Base-by-base conservation (phyloP, 306 rosid genomes). In the Prosopis cineraria region DNA sequence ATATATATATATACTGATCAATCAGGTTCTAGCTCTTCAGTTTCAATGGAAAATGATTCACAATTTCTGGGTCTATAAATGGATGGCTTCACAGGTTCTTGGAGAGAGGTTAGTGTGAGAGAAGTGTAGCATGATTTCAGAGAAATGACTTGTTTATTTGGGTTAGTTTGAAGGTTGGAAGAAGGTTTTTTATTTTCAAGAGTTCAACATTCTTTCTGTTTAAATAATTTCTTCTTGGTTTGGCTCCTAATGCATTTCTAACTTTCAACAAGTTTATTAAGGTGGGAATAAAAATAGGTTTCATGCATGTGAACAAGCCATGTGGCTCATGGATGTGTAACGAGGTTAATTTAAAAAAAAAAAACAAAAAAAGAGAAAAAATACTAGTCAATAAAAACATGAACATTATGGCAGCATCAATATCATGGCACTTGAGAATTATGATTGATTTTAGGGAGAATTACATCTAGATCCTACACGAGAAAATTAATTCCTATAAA, bases 51-150 rank as follows among this genome's bases (percentile, higher is more conserved):
- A 67, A 65, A 78, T 80, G 74, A 39, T 37, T 84, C 82, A 74
- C 0, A 76, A 37, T 24, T 20, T 59, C 34, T 3, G 37, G 64
- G 75, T 27, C 44, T 86, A 87, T 91, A 88, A 80, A 87, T 82
- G 79, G 82, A 71, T 31, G 70, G 77, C 44, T 70, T 76, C 74
- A 65, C 0, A 64, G 39, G 83, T 60, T 81, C 30, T 86, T 84
- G 89, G 91, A 58, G 85, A 83, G 79, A 81, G 76, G 94, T 90
- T 88, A 96, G 98, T 89, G 73, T 68, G 76, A 68, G 27, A 73
- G 78, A 65, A 76, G 85, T 79, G n/a, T 63, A 34, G 88, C 95
- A 89, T 87, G 98, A 76, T 78, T 52, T 59, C 74, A 80, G 48
- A 31, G 75, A 71, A 85, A 80, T 27, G 71, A 3, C 47, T 87